Conservation (phyloP, 768 basidiomycete genomes). For the Daedalea quercina region DNA sequence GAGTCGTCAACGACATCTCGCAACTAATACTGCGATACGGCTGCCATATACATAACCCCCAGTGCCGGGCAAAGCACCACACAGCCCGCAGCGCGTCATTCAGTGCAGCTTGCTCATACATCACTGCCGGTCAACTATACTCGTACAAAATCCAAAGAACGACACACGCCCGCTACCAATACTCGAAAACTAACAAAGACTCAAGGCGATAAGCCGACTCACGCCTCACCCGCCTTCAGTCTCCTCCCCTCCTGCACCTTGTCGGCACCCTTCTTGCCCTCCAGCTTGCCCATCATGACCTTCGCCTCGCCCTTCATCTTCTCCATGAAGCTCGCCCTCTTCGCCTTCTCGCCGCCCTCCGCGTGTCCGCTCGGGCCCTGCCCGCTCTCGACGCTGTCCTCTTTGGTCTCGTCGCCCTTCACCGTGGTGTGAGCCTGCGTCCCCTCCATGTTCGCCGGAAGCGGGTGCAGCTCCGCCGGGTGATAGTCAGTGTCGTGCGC, state of each 20-base stretch:
- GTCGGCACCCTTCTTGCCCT: conserved; percentile 19
- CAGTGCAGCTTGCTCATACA: no score
- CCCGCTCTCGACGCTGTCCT: conserved; percentile 3
- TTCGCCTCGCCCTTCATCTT: conserved; percentile 27
- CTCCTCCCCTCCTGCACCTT: conserved; percentile 22
- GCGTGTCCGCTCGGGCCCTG: not conserved
- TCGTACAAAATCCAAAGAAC: no score
- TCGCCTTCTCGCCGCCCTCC: conserved; percentile 9
- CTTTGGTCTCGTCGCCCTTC: conserved; percentile 11
- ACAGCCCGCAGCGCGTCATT: no score
- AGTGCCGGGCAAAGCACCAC: no score
- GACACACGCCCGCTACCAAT: no score
- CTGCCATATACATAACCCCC: no score
- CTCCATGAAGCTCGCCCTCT: conserved; percentile 23
- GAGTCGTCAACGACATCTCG: no score
- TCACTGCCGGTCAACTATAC: no score
- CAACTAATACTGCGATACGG: no score
- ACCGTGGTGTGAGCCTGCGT: conserved; percentile 1
- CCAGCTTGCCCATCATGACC: conserved; percentile 22
- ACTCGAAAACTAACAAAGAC: no score
- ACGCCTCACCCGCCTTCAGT: conserved; percentile 18
- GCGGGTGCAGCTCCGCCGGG: conserved; percentile 19
- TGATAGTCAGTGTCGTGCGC: conserved; percentile 23
- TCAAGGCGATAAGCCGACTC: no score
- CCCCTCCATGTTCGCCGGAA: not conserved